A percentile compares a stretch with the other conserved stretches of the same genome.
Conservation (phyloP, 371 early-diverging fungal species). For the Catenaria anguillulae region DNA sequence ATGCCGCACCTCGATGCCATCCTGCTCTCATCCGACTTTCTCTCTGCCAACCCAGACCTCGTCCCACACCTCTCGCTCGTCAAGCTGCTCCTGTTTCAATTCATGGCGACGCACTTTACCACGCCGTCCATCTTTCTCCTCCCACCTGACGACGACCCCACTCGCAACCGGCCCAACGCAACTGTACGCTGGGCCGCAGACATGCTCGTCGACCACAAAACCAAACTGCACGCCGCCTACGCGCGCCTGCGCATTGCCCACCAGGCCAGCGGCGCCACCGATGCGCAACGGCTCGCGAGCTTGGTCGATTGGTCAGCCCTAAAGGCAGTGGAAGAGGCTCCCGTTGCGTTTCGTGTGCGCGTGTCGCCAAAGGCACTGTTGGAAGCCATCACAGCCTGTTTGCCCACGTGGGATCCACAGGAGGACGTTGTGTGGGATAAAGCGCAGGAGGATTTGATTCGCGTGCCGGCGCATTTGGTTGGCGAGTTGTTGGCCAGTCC, state of each 20-base stretch:
- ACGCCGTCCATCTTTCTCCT: background rate
- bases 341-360: background rate
- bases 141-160: background rate
- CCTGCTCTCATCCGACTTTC: background rate
- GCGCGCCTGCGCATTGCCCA: background rate
- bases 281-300: background rate
- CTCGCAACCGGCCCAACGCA: background rate
- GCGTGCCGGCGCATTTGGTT: background rate
- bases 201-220: background rate
- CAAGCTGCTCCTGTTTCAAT: background rate
- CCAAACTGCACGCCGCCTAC: slow-evolving; percentile 1
- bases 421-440: background rate
- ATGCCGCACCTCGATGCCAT: background rate
- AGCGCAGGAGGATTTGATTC: background rate
- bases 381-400: background rate
- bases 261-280: background rate
- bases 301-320: background rate
- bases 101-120: background rate
- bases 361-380: background rate
- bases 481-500: background rate
- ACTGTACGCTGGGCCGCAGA: background rate
- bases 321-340: background rate
- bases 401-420: background rate
- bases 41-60: background rate
- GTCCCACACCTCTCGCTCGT: background rate